Evolutionary conservation across 129 eudicot species (phyloP).

Genomic region (Cynara cardunculus): DNA sequence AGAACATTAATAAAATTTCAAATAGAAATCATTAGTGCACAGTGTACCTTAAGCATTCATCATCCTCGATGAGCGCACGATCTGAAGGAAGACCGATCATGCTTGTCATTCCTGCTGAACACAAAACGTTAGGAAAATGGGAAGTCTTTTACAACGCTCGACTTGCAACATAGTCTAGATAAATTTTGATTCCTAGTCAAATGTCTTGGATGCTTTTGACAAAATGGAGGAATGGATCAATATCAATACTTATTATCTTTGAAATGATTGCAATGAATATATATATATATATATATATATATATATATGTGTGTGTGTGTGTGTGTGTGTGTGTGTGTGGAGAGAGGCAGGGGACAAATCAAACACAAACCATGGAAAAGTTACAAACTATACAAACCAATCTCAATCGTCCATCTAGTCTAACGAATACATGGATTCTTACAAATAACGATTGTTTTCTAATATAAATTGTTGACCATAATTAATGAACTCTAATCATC

Average conservation of each 20-base stretch:
- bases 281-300: no score
- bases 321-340: no score
- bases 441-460: no score
- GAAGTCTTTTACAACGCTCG: neutral
- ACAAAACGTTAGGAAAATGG: neutral
- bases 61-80: conserved; percentile 78
- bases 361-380: no score
- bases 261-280: neutral
- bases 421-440: no score
- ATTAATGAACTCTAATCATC: no score
- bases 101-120: conserved; percentile 63
- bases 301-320: no score
- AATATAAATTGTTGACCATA: no score
- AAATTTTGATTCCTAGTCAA: neutral
- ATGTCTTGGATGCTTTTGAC: neutral
- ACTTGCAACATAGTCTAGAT: neutral
- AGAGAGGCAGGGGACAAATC: no score
- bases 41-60: conserved; percentile 79
- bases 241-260: neutral
- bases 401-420: no score
- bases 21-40: neutral
- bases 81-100: conserved; percentile 98
- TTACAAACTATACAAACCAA: no score
- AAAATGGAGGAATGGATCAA: neutral
- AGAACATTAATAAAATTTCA: neutral